Percentiles rank a stretch among this genome's conserved stretches.
phyloP scores from a whole-genome alignment of 1,284 basidiomycete species.

The Rhodotorula sp. region DNA sequence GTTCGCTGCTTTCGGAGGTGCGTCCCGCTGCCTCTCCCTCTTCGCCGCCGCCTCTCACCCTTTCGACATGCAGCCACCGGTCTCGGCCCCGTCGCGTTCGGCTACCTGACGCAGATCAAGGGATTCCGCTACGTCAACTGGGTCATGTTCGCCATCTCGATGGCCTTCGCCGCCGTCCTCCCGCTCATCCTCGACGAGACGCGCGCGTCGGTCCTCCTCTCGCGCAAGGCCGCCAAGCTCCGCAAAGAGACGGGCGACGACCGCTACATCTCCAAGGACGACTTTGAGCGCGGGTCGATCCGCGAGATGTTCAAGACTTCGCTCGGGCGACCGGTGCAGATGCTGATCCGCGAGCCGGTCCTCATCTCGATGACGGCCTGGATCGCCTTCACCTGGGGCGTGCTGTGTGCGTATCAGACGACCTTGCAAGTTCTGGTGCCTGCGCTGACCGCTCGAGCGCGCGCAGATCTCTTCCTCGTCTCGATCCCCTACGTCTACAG shows the following conservation, averaged over 20 bases:
- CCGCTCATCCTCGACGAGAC: constrained; percentile 41
- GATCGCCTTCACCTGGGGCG: constrained; percentile 28
- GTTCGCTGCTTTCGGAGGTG: constrained; percentile 47
- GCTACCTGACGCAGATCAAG: constrained; percentile 32
- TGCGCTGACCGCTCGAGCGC: background rate
- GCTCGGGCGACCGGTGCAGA: constrained; percentile 46
- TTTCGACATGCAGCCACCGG: constrained; percentile 12
- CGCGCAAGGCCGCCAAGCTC: constrained; percentile 40
- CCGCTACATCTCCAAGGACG: constrained; percentile 48
- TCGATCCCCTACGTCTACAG: constrained; percentile 31
- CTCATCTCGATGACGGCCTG: constrained; percentile 37
- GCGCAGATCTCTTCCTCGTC: constrained; percentile 31
- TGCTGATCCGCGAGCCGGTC: constrained; percentile 41
- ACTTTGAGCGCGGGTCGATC: constrained; percentile 48
- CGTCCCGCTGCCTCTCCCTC: background rate
- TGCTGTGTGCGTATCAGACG: constrained; percentile 1
- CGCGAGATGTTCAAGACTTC: constrained; percentile 48
- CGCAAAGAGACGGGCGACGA: constrained; percentile 47
- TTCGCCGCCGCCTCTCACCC: background rate
- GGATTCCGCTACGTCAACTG: constrained; percentile 46
- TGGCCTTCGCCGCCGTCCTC: constrained; percentile 24
- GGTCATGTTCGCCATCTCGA: constrained; percentile 52
- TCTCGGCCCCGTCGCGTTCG: constrained; percentile 28
- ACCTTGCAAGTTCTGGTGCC: background rate
- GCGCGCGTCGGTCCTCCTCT: constrained; percentile 43